Percentiles rank a stretch among this genome's conserved stretches.
These are phyloP conservation scores for Arachis hypogaea DNA, from an alignment of 306 rosid species.

Conservation along the genomic window DNA sequence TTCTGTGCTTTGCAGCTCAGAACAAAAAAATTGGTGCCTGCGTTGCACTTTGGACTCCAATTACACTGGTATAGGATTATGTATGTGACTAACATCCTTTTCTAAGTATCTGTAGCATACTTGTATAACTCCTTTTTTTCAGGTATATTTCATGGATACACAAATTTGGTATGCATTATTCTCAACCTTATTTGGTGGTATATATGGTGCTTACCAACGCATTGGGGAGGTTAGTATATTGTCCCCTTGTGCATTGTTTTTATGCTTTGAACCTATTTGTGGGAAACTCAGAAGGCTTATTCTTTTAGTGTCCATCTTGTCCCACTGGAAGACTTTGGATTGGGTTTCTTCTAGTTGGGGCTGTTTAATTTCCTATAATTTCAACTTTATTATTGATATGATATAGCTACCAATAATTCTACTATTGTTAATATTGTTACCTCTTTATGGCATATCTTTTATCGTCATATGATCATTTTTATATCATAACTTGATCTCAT, in stretches of 20 bases:
- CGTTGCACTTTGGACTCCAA: constrained; percentile 96
- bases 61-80: constrained; percentile 72
- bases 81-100: constrained; percentile 4
- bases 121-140: constrained; percentile 25
- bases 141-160: constrained; percentile 99
- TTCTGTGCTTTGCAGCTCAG: constrained; percentile 69
- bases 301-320: no score
- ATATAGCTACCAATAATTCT: no score
- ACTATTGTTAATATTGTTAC: no score
- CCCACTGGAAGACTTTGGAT: no score
- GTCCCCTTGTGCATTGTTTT: not conserved
- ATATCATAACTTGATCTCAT: no score
- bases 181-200: constrained; percentile 95
- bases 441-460: no score
- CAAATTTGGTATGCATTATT: constrained; percentile 99
- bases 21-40: constrained; percentile 87
- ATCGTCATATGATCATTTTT: no score
- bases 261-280: not conserved
- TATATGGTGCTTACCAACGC: constrained; percentile 97
- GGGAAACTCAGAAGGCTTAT: no score
- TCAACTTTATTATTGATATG: no score
- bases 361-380: no score
- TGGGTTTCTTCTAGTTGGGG: no score
- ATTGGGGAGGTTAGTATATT: constrained; percentile 83
- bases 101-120: not conserved